A percentile compares a stretch with the other conserved stretches of the same genome.
These are phyloP conservation scores for Didymella exigua DNA, from an alignment of 2,329 filamentous ascomycete species.

Conservation along the genomic window DNA sequence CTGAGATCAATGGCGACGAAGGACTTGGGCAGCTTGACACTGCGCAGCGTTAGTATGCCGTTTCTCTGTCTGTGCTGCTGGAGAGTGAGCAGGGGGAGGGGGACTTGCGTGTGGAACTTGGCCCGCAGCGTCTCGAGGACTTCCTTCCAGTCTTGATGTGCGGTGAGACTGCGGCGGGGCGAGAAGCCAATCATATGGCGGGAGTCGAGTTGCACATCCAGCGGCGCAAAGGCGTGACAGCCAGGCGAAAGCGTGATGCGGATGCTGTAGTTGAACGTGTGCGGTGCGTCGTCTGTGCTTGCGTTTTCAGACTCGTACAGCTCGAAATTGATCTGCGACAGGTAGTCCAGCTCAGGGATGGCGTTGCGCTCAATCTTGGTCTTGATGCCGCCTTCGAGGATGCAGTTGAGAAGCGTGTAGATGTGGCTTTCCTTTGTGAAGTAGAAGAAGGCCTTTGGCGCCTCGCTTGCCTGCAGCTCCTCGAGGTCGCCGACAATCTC, in stretches of 20 bases:
- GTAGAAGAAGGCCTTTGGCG: conserved; percentile 96
- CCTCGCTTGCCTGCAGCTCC: conserved; percentile 92
- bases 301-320: conserved; percentile 91
- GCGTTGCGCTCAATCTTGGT: conserved; percentile 95
- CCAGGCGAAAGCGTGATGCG: conserved; percentile 94
- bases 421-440: conserved; percentile 99
- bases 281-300: conserved; percentile 62
- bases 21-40: conserved; percentile 58
- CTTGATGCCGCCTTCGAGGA: conserved; percentile 93
- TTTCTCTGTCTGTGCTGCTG: too few relatives aligned
- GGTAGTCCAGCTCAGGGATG: conserved; percentile 95
- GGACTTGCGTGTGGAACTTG: conserved; percentile 87
- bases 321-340: conserved; percentile 97
- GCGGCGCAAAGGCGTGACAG: conserved; percentile 93
- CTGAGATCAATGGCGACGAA: conserved; percentile 58
- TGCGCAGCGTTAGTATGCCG: conserved; percentile 12
- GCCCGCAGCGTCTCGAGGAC: conserved; percentile 94
- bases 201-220: conserved; percentile 95
- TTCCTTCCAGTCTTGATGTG: conserved; percentile 93
- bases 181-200: conserved; percentile 96
- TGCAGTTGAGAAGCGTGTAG: conserved; percentile 96
- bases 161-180: conserved; percentile 84
- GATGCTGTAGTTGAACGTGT: conserved; percentile 91
- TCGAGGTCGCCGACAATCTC: conserved; percentile 97
- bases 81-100: not conserved